Evolutionary conservation across 192 early-diverging fungal genomes (phyloP), one percentile per base, ranked within the genome.

Genomic region (Backusella westeae): DNA sequence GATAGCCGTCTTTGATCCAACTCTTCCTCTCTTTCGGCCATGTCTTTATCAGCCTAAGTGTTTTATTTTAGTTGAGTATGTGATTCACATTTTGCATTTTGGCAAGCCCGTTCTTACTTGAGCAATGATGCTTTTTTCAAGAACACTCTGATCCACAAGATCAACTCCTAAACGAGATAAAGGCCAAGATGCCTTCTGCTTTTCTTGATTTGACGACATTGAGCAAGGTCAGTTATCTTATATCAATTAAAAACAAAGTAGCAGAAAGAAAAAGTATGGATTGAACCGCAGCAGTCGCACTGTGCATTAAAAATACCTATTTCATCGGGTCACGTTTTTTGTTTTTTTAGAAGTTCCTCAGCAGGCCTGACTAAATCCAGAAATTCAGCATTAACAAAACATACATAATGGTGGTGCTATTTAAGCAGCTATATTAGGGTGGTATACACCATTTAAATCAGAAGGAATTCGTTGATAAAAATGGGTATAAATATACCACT

Each of bases 121-220:
- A 32, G 85, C 84, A 21, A 93, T 92, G 36, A 96, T 87, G 8
- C 85, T 75, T 38, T 81, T 81, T 77, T 96, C 94, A 19, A 96
- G 82, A 10, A 74, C 77, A 12, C 81, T 73, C 78, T 94, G 93
- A 77, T 94, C 91, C 0, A 91, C 78, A 53, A 87, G 71, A 63
- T 77, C 81, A 17, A 87, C 82, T 34, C 84, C 84, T 6, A 85
- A 73, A 12, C 73, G 41, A 32, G 56, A 23, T 29, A 63, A 56
- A 8, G 53, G 21, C 2, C 21, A 56, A 2, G n/a, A 49, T 6
- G 46, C 19, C 15, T 49, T 49, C 17, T 7, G 46, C 6, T 49
- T n/a, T 49, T 49, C 46, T 49, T n/a, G 46, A 49, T n/a, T 49
- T n/a, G 46, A 49, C 46, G 46, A 49, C 46, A 49, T 46, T 46